phyloP scores from a whole-genome alignment of 495 filamentous ascomycete genomes.

The Tuber magnatum region DNA sequence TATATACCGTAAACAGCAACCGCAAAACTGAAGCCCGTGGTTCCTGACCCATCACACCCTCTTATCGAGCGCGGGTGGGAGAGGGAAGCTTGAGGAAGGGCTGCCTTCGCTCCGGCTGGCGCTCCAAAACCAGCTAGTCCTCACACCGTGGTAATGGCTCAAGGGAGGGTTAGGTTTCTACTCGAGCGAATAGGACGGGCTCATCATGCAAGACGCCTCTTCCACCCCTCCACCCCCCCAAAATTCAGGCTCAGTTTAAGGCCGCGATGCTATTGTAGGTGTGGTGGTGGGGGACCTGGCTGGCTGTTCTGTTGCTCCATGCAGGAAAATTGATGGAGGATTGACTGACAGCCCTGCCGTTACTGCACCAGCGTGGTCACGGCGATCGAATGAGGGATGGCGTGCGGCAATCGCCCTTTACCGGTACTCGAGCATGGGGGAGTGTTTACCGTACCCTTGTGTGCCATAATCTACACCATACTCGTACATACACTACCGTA shows the following conservation, averaged over 20 bases:
- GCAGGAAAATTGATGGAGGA: not conserved
- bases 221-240: too few relatives aligned
- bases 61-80: not conserved
- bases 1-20: not conserved
- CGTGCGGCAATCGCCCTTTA: not conserved
- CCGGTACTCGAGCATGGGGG: too few relatives aligned
- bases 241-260: not conserved
- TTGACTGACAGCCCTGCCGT: conserved; percentile 3
- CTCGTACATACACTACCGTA: not conserved
- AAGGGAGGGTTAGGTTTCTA: not conserved
- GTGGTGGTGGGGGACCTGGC: not conserved
- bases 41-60: not conserved
- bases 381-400: not conserved
- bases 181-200: not conserved
- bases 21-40: not conserved
- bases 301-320: conserved; percentile 1
- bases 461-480: not conserved
- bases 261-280: too few relatives aligned
- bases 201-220: not conserved
- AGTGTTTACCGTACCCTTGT: not conserved
- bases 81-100: not conserved
- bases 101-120: not conserved
- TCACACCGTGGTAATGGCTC: not conserved
- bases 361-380: not conserved
- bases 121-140: not conserved